Evolutionary conservation across 2,329 filamentous ascomycete species (phyloP), one percentile per base, ranked within the genome.

Genomic region (Penicillium sp.): DNA sequence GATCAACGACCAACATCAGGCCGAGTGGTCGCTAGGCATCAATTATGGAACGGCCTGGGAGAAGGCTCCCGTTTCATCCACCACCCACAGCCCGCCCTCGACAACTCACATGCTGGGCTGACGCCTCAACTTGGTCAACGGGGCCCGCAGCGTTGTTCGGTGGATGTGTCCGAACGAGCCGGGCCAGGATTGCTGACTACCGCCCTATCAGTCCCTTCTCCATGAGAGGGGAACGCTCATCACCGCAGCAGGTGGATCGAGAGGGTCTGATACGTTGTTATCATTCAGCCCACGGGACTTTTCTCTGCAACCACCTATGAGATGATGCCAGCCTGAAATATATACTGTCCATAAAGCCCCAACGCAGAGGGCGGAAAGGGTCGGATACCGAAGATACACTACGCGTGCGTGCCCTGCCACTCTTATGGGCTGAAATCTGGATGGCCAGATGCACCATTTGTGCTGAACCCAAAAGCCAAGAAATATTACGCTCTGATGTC

Each of bases 301-400:
- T 16, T 7, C 55, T 59, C 53, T 64, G 31, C 64, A 64, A 60
- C 55, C 41, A 41, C 65, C 65, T 66, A 67, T 65, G 53, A 67
- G 24, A 27, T 27, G 24, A 27, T 27, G 24, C 5, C 24, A 27
- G 6, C 24, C 24, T 27, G 24, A 7, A 27, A 27, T 5, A 27
- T 27, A 6, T 7, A 31, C 40, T 11, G 18, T 41, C 39, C 39
- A 19, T n/a, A 39, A 16, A 39, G 39, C 40, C 5, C 33, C 40
- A 40, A n/a, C 19, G 44, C 13, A 40, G 47, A 53, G 65, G 55
- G 58, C 62, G 62, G 65, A 65, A 67, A 60, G 64, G 61, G 35
- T 67, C 65, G 65, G 65, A 66, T 62, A 57, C 61, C 44, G 40
- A 39, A 22, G 40, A 54, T 27, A 35, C 31, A 31, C 7, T 9